Percentiles rank a stretch among this genome's conserved stretches.
Evolutionary conservation across 208 protist genomes (phyloP).

Genomic region (Acanthamoeba rhysodes): DNA sequence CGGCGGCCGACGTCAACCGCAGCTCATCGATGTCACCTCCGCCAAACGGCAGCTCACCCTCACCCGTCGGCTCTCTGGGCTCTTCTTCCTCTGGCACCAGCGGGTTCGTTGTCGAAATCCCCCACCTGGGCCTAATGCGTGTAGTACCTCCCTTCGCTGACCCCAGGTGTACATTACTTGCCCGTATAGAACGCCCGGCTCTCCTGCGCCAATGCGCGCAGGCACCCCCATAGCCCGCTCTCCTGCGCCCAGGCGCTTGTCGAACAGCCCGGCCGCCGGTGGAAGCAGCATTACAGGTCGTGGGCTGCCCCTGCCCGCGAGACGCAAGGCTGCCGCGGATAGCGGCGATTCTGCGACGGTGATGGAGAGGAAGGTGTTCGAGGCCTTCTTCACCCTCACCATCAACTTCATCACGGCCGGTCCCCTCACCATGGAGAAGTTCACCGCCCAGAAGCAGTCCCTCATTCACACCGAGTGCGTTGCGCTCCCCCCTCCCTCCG

Average conservation of each 20-base stretch:
- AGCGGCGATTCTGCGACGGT: neutral
- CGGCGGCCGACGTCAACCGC: neutral
- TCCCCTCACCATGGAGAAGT: slow-evolving; percentile 73
- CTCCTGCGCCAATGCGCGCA: neutral
- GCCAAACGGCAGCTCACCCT: neutral
- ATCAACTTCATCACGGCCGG: slow-evolving; percentile 75
- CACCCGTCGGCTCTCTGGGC: neutral
- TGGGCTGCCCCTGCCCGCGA: slow-evolving; percentile 34
- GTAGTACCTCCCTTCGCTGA: neutral
- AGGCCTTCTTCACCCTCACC: slow-evolving; percentile 70
- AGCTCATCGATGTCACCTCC: neutral
- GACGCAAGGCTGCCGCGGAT: neutral
- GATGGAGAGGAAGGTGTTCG: slow-evolving; percentile 60
- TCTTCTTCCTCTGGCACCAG: slow-evolving; percentile 34
- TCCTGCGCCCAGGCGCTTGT: slow-evolving; percentile 8
- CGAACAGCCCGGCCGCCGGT: neutral
- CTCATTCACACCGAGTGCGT: slow-evolving; percentile 68
- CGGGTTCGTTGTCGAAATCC: neutral
- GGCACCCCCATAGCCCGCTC: neutral
- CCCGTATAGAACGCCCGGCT: neutral
- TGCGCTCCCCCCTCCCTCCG: neutral
- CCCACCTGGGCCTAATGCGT: neutral
- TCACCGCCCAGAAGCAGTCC: slow-evolving; percentile 63
- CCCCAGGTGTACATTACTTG: neutral
- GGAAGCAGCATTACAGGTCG: slow-evolving; percentile 34